Evolutionary conservation across 805 yeast species (phyloP).

Genomic region (Schwanniomyces vanrijiae): DNA sequence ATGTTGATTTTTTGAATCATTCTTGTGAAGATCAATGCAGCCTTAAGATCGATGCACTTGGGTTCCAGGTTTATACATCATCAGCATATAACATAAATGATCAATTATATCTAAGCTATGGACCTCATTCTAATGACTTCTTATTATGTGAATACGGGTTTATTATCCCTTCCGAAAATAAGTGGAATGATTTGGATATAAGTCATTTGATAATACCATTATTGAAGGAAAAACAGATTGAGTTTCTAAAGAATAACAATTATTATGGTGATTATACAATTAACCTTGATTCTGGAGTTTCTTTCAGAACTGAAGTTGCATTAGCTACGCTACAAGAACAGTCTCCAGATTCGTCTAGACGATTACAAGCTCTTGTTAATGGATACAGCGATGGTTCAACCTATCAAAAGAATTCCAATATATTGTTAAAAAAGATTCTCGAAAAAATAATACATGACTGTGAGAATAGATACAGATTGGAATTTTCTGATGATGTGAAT

Average conservation of each 20-base stretch:
- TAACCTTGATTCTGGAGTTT: slow-evolving; percentile 46
- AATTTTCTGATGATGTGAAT: slow-evolving; percentile 16
- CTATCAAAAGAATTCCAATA: slow-evolving; percentile 30
- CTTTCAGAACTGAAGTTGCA: slow-evolving; percentile 77
- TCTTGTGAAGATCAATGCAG: slow-evolving; percentile 51
- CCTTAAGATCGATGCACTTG: slow-evolving; percentile 44
- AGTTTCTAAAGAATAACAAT: slow-evolving; percentile 49
- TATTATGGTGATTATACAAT: slow-evolving; percentile 79
- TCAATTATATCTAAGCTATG: slow-evolving; percentile 76
- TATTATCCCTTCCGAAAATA: slow-evolving; percentile 47
- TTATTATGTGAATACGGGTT: slow-evolving; percentile 88
- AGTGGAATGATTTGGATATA: slow-evolving; percentile 73
- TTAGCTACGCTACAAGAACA: slow-evolving; percentile 54
- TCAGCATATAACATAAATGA: slow-evolving; percentile 35
- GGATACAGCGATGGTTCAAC: slow-evolving; percentile 51
- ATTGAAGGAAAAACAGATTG: slow-evolving; percentile 32
- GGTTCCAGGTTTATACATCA: slow-evolving; percentile 51
- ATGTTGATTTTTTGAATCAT: slow-evolving; percentile 86
- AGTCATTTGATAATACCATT: slow-evolving; percentile 42
- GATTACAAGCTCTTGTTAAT: slow-evolving; percentile 37
- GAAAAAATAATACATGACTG: slow-evolving; percentile 23
- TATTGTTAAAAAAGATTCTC: slow-evolving; percentile 33
- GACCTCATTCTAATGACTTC: slow-evolving; percentile 85
- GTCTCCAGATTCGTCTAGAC: slow-evolving; percentile 26
- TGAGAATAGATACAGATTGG: slow-evolving; percentile 16